Evolutionary conservation across 2,329 filamentous ascomycete species (phyloP).

Genomic region (Penicillium sp.): DNA sequence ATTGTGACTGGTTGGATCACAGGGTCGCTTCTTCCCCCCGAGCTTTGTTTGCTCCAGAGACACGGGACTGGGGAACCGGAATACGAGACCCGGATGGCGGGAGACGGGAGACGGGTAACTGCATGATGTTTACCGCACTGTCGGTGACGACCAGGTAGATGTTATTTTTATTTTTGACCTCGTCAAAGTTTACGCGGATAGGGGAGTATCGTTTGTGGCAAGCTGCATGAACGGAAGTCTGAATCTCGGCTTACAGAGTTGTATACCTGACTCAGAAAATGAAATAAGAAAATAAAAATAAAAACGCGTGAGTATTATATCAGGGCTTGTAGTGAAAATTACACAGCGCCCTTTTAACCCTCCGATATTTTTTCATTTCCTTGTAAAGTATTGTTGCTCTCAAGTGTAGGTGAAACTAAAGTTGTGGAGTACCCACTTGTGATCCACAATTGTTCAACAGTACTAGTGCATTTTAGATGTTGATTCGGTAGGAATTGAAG

Average conservation of each 20-base stretch:
- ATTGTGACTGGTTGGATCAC: not conserved
- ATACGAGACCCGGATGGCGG: not conserved
- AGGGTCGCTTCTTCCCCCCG: not conserved
- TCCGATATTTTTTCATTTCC: no score
- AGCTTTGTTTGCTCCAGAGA: not conserved
- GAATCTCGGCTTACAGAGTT: not conserved
- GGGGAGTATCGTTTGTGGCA: not conserved
- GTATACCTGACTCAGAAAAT: not conserved
- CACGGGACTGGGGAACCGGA: no score
- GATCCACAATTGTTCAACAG: no score
- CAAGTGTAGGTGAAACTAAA: not conserved
- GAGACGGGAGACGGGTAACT: not conserved
- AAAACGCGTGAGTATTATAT: no score
- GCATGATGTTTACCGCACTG: not conserved
- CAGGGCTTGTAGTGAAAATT: no score
- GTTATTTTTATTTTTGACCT: no score
- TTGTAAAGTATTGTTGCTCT: not conserved
- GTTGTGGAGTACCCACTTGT: not conserved
- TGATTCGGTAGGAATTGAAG: no score
- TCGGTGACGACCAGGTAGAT: not conserved
- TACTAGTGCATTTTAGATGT: no score
- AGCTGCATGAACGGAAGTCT: not conserved
- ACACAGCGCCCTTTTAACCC: no score
- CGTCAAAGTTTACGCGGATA: not conserved
- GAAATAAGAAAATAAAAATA: no score